These are phyloP conservation scores for Cyclanthera cordifolia DNA, from an alignment of 306 rosid species.

Conservation along the genomic window DNA sequence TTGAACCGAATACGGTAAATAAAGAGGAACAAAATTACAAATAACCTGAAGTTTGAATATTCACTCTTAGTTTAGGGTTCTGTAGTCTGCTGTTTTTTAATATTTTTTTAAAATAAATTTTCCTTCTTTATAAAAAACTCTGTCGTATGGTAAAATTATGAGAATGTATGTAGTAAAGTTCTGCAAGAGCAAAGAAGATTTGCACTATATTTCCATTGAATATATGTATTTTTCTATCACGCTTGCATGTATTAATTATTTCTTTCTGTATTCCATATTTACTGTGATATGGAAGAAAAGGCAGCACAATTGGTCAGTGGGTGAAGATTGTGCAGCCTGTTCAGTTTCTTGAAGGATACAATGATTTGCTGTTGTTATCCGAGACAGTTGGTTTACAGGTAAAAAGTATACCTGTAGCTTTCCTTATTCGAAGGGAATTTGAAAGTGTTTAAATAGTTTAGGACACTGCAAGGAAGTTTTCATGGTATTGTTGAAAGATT, in stretches of 20 bases:
- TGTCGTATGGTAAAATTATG: not conserved
- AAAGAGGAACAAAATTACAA: too few species aligned
- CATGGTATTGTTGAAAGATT: not conserved
- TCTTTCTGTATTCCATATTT: not conserved
- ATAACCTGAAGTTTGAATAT: not conserved
- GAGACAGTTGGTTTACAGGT: slow-evolving; percentile 93
- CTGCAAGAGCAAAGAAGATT: not conserved
- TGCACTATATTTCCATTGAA: not conserved
- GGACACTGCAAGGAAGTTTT: not conserved
- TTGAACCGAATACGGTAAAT: too few species aligned
- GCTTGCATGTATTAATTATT: not conserved
- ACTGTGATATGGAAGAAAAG: slow-evolving; percentile 37
- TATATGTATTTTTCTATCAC: not conserved
- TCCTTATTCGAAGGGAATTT: not conserved
- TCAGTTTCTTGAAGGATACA: slow-evolving; percentile 62
- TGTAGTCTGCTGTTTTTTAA: not conserved
- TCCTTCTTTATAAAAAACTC: not conserved
- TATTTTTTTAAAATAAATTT: too few species aligned
- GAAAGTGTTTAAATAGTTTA: not conserved
- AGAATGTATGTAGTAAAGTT: not conserved
- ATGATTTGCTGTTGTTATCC: slow-evolving; percentile 56
- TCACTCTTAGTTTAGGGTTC: not conserved
- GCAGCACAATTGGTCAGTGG: slow-evolving; percentile 63
- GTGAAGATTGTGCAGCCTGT: slow-evolving; percentile 65
- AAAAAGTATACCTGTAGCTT: slow-evolving; percentile 11